phyloP scores from a whole-genome alignment of 2,329 filamentous ascomycete genomes.

The Aspergillus pseudoviridinutans region DNA sequence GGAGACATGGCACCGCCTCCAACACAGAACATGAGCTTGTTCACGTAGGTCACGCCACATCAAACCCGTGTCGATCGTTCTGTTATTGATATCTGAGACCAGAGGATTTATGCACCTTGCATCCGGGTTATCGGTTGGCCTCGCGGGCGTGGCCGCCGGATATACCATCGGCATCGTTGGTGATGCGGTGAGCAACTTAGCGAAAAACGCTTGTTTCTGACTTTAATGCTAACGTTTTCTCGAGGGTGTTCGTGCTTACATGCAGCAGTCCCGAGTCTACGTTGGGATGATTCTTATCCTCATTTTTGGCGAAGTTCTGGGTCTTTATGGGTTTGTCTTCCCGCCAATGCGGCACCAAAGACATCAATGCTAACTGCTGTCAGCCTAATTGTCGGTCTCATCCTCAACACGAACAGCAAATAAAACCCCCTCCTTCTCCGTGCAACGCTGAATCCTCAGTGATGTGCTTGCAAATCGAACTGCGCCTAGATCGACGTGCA shows the following conservation, averaged over 20 bases:
- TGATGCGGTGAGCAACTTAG: conserved; percentile 61
- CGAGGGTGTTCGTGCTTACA: conserved; percentile 81
- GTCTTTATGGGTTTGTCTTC: conserved; percentile 81
- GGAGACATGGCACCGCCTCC: conserved; percentile 76
- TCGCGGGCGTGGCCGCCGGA: conserved; percentile 88
- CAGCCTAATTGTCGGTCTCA: conserved; percentile 87
- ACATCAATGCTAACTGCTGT: conserved; percentile 15
- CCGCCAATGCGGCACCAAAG: not conserved
- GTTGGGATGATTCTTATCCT: conserved; percentile 98
- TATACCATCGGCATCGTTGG: conserved; percentile 96
- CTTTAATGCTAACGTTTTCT: conserved; percentile 17
- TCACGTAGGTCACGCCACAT: conserved; percentile 56
- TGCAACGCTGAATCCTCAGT: not conserved
- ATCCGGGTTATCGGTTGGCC: conserved; percentile 82
- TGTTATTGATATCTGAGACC: conserved; percentile 17
- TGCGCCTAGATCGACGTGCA: not conserved
- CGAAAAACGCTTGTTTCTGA: not conserved
- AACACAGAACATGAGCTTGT: conserved; percentile 71
- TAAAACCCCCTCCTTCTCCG: not conserved
- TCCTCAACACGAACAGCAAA: conserved; percentile 77
- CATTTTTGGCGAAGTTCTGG: conserved; percentile 96
- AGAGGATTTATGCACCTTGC: conserved; percentile 92
- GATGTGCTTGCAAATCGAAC: conserved; percentile 9
- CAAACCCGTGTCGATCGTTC: conserved; percentile 1
- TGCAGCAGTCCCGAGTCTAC: conserved; percentile 93